Evolutionary conservation across 495 filamentous ascomycete genomes (phyloP), one percentile per base, ranked within the genome.

Genomic region (Talaromyces wortmannii): DNA sequence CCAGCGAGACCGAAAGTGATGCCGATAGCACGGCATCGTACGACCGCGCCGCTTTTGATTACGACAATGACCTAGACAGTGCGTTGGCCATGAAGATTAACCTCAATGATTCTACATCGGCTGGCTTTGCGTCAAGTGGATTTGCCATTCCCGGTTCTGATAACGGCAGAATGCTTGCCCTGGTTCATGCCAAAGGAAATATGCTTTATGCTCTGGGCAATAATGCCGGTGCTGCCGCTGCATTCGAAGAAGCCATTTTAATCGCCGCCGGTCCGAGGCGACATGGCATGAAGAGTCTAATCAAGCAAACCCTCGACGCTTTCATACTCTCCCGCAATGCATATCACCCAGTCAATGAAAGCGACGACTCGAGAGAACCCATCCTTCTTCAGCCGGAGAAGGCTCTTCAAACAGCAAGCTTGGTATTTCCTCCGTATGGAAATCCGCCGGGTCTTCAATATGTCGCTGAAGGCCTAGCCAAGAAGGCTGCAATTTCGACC

Each of bases 181-280:
- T 99, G 18, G 81, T 97, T 23, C 95, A 99, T 70, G 92, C 91
- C 3, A 99, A 97, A 69, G 94, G 95, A 30, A 99, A 97, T 60
- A 96, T 97, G 90, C 78, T 97, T 2, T 99, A 99, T 71, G 83
- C 90, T 36, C 70, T 96, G 50, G 91, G 91, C 23, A 88, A 97
- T 57, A 90, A 94, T 61, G 76, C 78, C 45, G 85, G 80, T 11
- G 94, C 94, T 13, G 91, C 94, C 0, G 82, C 85, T 55, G 91
- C 95, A 7, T 99, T 99, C 61, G 94, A 97, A 61, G 91, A 96
- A 67, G 94, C 91, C 2, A 91, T 99, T 30, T 70, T 96, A 55
- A 92, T 97, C 61, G 91, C 88, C 50, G 80, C 88, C 43, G 94
- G 92, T 7, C 80, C 81, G 60, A 78, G 82, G 43, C 77, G 84